Evolutionary conservation across 345 rosid species (phyloP), one percentile per base, ranked within the genome.

Genomic region (Ceriops zippeliana): DNA sequence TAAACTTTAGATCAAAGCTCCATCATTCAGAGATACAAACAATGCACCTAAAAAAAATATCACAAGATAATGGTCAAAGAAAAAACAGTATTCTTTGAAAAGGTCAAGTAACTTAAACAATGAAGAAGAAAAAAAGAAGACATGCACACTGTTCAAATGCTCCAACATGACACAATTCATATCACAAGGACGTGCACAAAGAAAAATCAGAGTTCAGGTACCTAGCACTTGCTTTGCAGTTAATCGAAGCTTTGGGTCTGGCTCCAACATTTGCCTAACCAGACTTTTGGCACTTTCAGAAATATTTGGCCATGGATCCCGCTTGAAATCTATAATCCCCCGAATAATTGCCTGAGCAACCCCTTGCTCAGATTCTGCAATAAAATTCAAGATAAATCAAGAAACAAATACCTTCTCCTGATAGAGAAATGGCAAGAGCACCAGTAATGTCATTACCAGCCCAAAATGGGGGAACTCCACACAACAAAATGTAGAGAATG

Each of bases 391-490:
- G 30, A 21, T 22, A 56, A 21, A 21, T 24, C 42, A 52, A 42
- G 49, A 42, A 42, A 13, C 17, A 42, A 54, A 54, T 22, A n/a
- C 1, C 0, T 15, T 27, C 30, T 0, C 59, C 28, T 10, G 30
- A 73, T 22, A 70, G 19, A 57, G n/a, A 47, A 7, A 34, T n/a
- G 10, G 37, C 65, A 59, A 68, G 72, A 17, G 10, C 63, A 7
- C 27, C 20, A 10, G 35, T 32, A 60, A 69, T 17, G 63, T 61
- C 52, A 78, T 76, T 69, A 92, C 99, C 99, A 51, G 99, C 99
- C 99, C 98, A 96, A 83, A 96, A 96, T 49, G 99, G 99, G 7
- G 99, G 98, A 82, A 92, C 98, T 68, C 99, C 99, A 53, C 98
- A 96, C 65, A 96, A 73, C 73, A 96, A 82, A 68, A 96, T 96